Evolutionary conservation across 495 filamentous ascomycete genomes (phyloP), one percentile per base, ranked within the genome.

Genomic region (Lineolata rhizophorae): DNA sequence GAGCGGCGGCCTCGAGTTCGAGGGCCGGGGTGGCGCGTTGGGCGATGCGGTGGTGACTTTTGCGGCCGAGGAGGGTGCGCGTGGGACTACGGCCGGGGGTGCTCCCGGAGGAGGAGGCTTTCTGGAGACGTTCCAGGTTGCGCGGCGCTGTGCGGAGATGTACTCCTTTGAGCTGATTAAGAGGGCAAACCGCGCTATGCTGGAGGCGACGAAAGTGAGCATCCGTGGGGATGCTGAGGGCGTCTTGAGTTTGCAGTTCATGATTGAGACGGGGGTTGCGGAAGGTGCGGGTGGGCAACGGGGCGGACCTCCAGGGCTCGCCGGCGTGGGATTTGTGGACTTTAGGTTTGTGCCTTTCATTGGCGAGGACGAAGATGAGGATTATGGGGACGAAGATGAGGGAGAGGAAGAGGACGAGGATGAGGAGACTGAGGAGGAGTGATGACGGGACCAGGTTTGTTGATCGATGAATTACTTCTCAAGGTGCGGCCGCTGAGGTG

Each of bases 221-320:
- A 67, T 97, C 36, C 61, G 87, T 4, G 70, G 77, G 4, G 87
- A 97, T 56, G 58, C 63, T 8, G 74, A 82, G 49, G 87, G 87
- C 0, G 84, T 95, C 11, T 51, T 97, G 38, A 94, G 80, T 50
- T 56, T 95, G 46, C 87, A 97, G 51, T 92, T 97, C 42, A 90
- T 97, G 82, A 72, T 97, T 20, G 81, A 92, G 48, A 53, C 76
- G 10, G 68, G 73, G 35, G 65, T 67, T 8, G 28, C 8, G 9
- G 14, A 6, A 8, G 28, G 28, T 6, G 28, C 9, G 6, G n/a
- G n/a, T n/a, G n/a, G n/a, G n/a, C n/a, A n/a, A n/a, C n/a, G n/a
- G n/a, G n/a, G n/a, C n/a, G n/a, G n/a, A n/a, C n/a, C n/a, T n/a
- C n/a, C n/a, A n/a, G n/a, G n/a, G n/a, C 8, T 10, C 33, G 55